Percentiles rank a stretch among this genome's conserved stretches.
phyloP scores from a whole-genome alignment of 1,139 yeast genomes.

The Saccharomyces pastorianus region DNA sequence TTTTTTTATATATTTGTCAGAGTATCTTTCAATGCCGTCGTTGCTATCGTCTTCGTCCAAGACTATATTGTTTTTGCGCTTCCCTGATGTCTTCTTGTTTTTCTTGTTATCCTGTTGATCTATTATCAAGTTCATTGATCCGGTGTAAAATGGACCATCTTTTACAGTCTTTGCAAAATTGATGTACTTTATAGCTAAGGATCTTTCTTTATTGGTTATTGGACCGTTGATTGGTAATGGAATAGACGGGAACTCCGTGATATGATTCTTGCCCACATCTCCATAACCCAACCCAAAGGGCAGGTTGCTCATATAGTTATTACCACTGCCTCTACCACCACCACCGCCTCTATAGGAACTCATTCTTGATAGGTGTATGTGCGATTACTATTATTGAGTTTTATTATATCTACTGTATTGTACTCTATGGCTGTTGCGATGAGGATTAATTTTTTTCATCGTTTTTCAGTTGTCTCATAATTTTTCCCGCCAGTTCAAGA shows the following conservation, averaged over 20 bases:
- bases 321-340: constrained; percentile 18
- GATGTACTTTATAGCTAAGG: constrained; percentile 57
- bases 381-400: background rate
- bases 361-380: constrained; percentile 24
- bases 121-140: constrained; percentile 35
- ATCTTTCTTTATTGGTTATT: constrained; percentile 46
- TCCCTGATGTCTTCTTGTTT: constrained; percentile 1
- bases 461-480: background rate
- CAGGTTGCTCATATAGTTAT: constrained; percentile 34
- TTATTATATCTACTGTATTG: background rate
- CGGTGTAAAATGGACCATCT: constrained; percentile 76
- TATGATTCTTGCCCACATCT: constrained; percentile 38
- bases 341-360: constrained; percentile 37
- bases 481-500: background rate
- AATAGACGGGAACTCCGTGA: constrained; percentile 27
- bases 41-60: constrained; percentile 37
- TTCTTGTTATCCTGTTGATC: constrained; percentile 18
- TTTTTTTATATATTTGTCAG: constrained; percentile 65
- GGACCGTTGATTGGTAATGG: constrained; percentile 67
- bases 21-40: constrained; percentile 64
- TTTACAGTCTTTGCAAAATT: constrained; percentile 49
- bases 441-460: background rate
- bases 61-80: constrained; percentile 8
- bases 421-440: constrained; percentile 1
- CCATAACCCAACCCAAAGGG: constrained; percentile 66